phyloP scores from a whole-genome alignment of 257 asterid species.

The Jasminum sambac region DNA sequence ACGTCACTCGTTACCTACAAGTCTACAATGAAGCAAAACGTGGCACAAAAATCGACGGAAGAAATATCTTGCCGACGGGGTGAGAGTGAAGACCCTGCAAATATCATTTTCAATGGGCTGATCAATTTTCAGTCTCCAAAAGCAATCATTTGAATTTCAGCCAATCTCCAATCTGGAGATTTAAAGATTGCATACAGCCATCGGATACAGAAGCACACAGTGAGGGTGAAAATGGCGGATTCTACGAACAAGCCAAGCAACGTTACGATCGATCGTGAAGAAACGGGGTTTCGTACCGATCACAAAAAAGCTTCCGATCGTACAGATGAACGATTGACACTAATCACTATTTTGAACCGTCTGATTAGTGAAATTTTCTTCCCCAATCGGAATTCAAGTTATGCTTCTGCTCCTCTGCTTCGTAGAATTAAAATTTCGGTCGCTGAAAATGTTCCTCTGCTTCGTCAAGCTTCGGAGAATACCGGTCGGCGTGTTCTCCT shows the following conservation, averaged over 20 bases:
- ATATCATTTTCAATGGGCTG: not conserved
- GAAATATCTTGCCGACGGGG: not conserved
- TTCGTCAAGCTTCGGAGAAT: constrained; percentile 61
- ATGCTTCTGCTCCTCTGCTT: constrained; percentile 33
- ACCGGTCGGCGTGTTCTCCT: constrained; percentile 43
- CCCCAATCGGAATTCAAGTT: constrained; percentile 35
- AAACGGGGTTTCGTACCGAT: not conserved
- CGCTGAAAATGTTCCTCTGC: constrained; percentile 58
- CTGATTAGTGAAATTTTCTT: constrained; percentile 51
- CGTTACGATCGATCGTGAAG: constrained; percentile 16
- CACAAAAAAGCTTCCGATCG: not conserved
- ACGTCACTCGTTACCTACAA: too few species aligned
- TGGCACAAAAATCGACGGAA: not conserved
- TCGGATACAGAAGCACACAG: not conserved
- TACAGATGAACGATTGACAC: constrained; percentile 37
- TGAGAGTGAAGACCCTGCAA: not conserved
- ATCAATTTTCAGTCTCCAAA: not conserved
- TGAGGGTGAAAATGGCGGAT: constrained; percentile 36
- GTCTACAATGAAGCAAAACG: not conserved
- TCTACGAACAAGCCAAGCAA: constrained; percentile 34
- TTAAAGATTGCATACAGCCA: not conserved
- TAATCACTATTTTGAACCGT: constrained; percentile 48
- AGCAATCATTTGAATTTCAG: not conserved
- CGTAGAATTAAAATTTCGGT: constrained; percentile 50
- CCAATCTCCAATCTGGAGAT: not conserved